Base-by-base conservation (phyloP, 768 basidiomycete species). In the Chlorophyllum brunneum region DNA sequence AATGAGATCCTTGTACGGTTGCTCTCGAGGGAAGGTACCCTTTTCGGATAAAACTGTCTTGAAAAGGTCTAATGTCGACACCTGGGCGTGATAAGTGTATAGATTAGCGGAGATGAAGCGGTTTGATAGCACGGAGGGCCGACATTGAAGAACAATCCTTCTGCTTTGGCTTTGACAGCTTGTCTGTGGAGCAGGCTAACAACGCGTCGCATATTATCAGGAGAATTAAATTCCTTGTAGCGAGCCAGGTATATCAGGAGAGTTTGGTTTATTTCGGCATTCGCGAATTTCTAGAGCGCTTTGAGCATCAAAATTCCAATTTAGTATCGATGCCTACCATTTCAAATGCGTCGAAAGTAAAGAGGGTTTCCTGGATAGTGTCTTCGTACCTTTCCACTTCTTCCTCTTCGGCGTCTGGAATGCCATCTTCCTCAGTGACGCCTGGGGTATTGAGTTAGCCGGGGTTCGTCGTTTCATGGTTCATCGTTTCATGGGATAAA, bases 111-210 rank as follows among this genome's bases (percentile, higher is more conserved):
- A 55, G 49, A 43, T 30, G 53, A 50, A 33, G 48, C 49, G 48
- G 51, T 44, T 39, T 41, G 46, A 49, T 44, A 62, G 47, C 22
- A 37, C n/a, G 9, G 24, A 36, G 11, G 3, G 67, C 79, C 48
- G 54, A 93, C 95, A 70, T 95, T 92, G 80, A 95, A 99, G 69
- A 92, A 98, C 7, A 99, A 70, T 0, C 88, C 95, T 65, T 98
- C 97, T 1, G 93, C 92, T 65, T 97, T 94, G 13, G 87, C 86
- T 60, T 81, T 85, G 55, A 99, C 82, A 39, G 86, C 94, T 58
- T 95, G 92, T 11, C 97, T 82, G 65, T 98, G 92, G 59, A 99
- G 77, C 59, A 99, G 71, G 58, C 80, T 81, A 29, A 98, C 93
- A 33, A 92, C 86, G 41, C 94, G 81, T 65, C 89, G 91, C 85